phyloP scores from a whole-genome alignment of 129 eudicot species.

The sunflower (Helianthus annuus) region DNA sequence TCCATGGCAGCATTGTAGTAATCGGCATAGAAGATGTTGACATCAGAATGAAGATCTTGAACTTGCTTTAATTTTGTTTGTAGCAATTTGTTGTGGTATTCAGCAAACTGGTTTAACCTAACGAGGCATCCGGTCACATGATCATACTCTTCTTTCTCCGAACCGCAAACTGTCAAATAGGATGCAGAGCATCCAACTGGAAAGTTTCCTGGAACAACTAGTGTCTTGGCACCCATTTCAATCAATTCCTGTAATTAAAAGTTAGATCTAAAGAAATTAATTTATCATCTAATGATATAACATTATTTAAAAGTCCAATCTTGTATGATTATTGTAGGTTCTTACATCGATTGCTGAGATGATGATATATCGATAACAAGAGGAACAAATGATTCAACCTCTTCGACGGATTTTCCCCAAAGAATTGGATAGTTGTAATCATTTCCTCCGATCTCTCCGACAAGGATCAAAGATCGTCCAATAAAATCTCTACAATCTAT shows the following conservation, averaged over 20 bases:
- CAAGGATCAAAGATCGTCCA: slow-evolving; percentile 36
- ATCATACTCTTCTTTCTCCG: slow-evolving; percentile 6
- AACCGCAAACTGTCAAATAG: not conserved
- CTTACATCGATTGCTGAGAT: slow-evolving; percentile 45
- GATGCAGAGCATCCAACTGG: slow-evolving; percentile 28
- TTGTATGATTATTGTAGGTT: not conserved
- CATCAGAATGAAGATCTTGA: slow-evolving; percentile 10
- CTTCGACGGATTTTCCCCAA: slow-evolving; percentile 24
- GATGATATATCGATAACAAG: slow-evolving; percentile 37
- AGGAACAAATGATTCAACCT: slow-evolving; percentile 29
- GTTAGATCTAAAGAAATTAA: not conserved
- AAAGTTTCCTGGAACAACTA: slow-evolving; percentile 35
- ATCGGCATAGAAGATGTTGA: slow-evolving; percentile 37
- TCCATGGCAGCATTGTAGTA: slow-evolving; percentile 49
- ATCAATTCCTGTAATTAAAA: slow-evolving; percentile 36
- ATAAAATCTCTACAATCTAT: slow-evolving; percentile 43
- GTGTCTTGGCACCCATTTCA: slow-evolving; percentile 16
- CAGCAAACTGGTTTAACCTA: slow-evolving; percentile 16
- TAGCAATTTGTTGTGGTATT: slow-evolving; percentile 24
- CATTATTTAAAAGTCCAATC: not conserved
- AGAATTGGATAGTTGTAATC: slow-evolving; percentile 45
- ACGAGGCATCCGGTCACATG: slow-evolving; percentile 16
- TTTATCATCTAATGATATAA: not conserved
- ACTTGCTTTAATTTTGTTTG: slow-evolving; percentile 11
- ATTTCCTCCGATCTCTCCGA: slow-evolving; percentile 74